These are phyloP conservation scores for Pyracantha coccinea DNA, from an alignment of 331 rosid species.

Conservation along the genomic window DNA sequence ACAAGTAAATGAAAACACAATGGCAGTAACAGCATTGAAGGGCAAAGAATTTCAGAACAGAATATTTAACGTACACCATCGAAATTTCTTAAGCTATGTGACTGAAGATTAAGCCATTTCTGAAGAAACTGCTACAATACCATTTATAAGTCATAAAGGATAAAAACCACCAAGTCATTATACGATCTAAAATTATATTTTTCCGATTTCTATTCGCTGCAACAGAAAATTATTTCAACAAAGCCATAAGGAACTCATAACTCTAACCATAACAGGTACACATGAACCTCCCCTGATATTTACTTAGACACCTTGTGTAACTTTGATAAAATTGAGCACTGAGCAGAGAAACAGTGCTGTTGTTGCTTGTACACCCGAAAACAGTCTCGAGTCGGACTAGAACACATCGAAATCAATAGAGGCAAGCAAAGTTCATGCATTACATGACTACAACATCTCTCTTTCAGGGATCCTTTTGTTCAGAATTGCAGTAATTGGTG, in stretches of 20 bases:
- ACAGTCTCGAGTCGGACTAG: slow-evolving; percentile 3
- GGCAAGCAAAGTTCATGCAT: slow-evolving; percentile 1
- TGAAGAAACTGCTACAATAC: not conserved
- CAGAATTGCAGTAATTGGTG: not conserved
- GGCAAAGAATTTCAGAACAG: not conserved
- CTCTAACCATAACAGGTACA: not conserved
- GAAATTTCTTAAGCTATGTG: not conserved
- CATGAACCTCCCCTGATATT: not conserved
- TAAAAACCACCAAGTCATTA: not conserved
- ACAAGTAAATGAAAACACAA: not conserved
- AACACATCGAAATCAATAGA: not conserved
- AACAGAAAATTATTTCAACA: not conserved
- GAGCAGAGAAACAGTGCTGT: not conserved
- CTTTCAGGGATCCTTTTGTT: not conserved
- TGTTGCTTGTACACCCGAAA: slow-evolving; percentile 8
- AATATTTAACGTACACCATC: not conserved
- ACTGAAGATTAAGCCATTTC: not conserved
- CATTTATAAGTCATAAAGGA: not conserved
- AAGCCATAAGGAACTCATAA: not conserved
- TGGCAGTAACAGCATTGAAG: not conserved
- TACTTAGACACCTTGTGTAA: not conserved
- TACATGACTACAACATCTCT: slow-evolving; percentile 6
- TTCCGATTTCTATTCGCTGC: not conserved
- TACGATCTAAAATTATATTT: not conserved
- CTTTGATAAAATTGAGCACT: not conserved